These are phyloP conservation scores for Xylaria sp. DNA, from an alignment of 2,329 filamentous ascomycete genomes.

Conservation along the genomic window DNA sequence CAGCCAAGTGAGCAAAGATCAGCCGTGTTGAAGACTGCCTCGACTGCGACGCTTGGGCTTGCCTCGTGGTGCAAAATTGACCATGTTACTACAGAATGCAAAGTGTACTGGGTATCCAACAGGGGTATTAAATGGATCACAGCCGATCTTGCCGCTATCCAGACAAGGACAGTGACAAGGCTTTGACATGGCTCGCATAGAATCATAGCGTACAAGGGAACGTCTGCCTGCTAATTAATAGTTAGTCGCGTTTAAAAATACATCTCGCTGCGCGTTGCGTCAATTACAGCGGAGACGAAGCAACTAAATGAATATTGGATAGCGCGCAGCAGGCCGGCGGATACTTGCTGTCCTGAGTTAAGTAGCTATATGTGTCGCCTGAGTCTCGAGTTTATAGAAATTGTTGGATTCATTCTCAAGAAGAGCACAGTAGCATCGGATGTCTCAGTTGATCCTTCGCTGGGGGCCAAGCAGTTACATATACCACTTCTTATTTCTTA, in stretches of 20 bases:
- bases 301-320: no score
- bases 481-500: no score
- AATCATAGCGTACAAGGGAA: background rate
- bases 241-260: background rate
- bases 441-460: constrained; percentile 14
- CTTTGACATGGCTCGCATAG: background rate
- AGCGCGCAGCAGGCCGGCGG: background rate
- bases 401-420: background rate
- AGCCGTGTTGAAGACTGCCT: constrained; percentile 1
- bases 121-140: background rate
- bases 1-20: constrained; percentile 8
- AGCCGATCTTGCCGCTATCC: constrained; percentile 7
- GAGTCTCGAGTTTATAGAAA: background rate
- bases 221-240: background rate
- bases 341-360: background rate
- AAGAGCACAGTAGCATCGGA: background rate
- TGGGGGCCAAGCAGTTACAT: background rate
- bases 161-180: background rate
- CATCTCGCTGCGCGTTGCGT: background rate
- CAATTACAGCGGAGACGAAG: background rate
- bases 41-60: constrained; percentile 8
- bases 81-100: background rate
- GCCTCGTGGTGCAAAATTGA: background rate
- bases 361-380: background rate
- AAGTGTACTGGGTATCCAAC: background rate